Conservation (phyloP, 108 stramenopile species). For the Aurantiochytrium sp. region DNA sequence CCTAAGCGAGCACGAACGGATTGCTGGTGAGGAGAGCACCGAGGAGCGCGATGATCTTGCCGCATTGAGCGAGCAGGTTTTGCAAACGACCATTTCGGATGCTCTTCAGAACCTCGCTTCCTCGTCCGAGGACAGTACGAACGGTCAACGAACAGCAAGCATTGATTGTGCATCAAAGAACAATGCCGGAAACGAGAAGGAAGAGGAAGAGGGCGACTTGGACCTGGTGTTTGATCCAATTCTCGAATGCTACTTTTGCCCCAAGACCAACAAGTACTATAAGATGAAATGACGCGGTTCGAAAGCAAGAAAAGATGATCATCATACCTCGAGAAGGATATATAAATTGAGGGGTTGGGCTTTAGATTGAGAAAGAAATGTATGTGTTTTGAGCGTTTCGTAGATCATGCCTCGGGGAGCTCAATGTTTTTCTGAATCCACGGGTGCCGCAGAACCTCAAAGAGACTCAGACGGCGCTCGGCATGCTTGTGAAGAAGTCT, state of each 20-base stretch:
- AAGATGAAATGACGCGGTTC: not conserved
- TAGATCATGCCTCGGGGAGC: not conserved
- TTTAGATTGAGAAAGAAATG: not conserved
- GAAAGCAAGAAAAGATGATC: too few species aligned
- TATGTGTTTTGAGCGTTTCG: not conserved
- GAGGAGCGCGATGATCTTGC: not conserved
- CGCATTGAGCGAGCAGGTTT: not conserved
- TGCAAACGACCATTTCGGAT: not conserved
- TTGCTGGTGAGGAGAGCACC: not conserved
- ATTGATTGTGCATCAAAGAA: not conserved
- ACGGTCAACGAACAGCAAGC: not conserved
- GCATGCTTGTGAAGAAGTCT: not conserved
- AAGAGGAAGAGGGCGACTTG: not conserved
- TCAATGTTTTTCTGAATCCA: not conserved
- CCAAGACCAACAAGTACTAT: conserved; percentile 17
- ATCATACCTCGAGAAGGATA: too few species aligned
- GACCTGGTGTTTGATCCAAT: not conserved
- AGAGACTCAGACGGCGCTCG: not conserved
- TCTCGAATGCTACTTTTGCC: conserved; percentile 15
- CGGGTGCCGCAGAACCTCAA: not conserved
- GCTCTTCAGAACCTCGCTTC: not conserved
- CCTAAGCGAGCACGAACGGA: too few species aligned
- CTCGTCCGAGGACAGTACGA: not conserved
- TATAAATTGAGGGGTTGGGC: not conserved
- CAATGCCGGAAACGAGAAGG: not conserved